These are phyloP conservation scores for Fusarium sublunatum DNA, from an alignment of 2,329 filamentous ascomycete genomes.

Conservation along the genomic window DNA sequence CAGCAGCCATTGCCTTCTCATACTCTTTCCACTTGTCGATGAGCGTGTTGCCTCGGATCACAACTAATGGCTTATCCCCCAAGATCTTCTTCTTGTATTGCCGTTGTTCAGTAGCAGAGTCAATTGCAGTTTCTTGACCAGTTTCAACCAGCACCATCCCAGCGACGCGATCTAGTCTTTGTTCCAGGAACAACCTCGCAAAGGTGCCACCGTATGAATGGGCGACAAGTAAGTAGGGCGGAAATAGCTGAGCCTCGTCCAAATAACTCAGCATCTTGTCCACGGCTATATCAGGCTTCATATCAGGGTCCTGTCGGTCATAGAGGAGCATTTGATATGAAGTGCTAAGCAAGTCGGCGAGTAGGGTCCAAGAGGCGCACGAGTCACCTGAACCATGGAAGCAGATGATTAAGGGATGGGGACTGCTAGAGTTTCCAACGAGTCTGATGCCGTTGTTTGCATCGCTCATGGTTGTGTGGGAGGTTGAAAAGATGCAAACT, in stretches of 20 bases:
- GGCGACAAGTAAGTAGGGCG: slow-evolving; percentile 25
- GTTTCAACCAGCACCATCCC: slow-evolving; percentile 41
- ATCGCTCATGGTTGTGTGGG: not conserved
- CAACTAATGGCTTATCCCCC: slow-evolving; percentile 26
- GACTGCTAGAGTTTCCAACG: not conserved
- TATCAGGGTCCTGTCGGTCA: slow-evolving; percentile 16
- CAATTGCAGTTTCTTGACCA: slow-evolving; percentile 37
- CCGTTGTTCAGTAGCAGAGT: slow-evolving; percentile 13
- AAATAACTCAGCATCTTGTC: slow-evolving; percentile 7
- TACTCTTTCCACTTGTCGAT: slow-evolving; percentile 34
- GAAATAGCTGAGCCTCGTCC: accelerated
- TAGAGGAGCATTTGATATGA: slow-evolving; percentile 28
- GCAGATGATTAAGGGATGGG: slow-evolving; percentile 28
- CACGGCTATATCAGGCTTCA: slow-evolving; percentile 5
- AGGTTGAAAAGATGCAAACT: not conserved
- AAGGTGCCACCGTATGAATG: slow-evolving; percentile 41
- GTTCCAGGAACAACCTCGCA: slow-evolving; percentile 30
- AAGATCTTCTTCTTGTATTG: slow-evolving; percentile 31
- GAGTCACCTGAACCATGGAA: slow-evolving; percentile 41
- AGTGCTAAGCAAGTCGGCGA: slow-evolving; percentile 13
- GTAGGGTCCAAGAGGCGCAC: slow-evolving; percentile 28
- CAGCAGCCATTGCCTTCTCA: slow-evolving; percentile 16
- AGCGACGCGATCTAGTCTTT: slow-evolving; percentile 18
- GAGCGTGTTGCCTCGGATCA: slow-evolving; percentile 38
- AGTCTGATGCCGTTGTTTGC: not conserved